Evolutionary conservation across 2,329 filamentous ascomycete genomes (phyloP), one percentile per base, ranked within the genome.

Genomic region (Xylaria sp.): DNA sequence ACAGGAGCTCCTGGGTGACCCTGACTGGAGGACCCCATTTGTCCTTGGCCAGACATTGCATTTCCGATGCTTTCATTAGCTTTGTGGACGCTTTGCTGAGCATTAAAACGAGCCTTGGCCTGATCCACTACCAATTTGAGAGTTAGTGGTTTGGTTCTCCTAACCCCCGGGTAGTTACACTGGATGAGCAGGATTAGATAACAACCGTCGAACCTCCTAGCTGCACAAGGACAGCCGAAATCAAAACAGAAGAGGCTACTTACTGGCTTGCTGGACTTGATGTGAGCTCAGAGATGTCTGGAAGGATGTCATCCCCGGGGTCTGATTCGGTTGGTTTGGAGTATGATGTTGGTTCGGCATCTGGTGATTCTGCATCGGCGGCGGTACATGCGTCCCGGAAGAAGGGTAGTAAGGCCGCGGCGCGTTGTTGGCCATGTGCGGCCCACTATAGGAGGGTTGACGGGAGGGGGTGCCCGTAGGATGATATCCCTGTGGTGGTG

Each of bases 251-350:
- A 60, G 22, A 39, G 44, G 49, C 25, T 65, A 56, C 66, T 59
- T 64, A 70, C 68, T 78, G 3, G 75, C 75, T 66, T 77, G 76
- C 58, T 77, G 73, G 5, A 77, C 73, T 63, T 78, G 76, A 25
- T 74, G 71, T 31, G 75, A 69, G 38, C 71, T 73, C 9, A 78
- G 66, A 38, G 76, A 77, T 4, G 75, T 77, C 25, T 77, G 75
- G 59, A 77, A 77, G 22, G 67, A 56, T n/a, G 64, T 63, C 15
- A 61, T 63, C n/a, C 63, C 63, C 20, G 65, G 27, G n/a, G 45
- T 47, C 13, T 63, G 66, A 47, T 31, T 61, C 42, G 51, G 20
- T 36, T 72, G 69, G 20, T 56, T 66, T 58, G 63, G 55, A 31
- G 54, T 63, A 53, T 73, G 73, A 31, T 71, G 74, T 49, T 70